Conservation (phyloP, 768 basidiomycete species). For the Lactarius evosmus region DNA sequence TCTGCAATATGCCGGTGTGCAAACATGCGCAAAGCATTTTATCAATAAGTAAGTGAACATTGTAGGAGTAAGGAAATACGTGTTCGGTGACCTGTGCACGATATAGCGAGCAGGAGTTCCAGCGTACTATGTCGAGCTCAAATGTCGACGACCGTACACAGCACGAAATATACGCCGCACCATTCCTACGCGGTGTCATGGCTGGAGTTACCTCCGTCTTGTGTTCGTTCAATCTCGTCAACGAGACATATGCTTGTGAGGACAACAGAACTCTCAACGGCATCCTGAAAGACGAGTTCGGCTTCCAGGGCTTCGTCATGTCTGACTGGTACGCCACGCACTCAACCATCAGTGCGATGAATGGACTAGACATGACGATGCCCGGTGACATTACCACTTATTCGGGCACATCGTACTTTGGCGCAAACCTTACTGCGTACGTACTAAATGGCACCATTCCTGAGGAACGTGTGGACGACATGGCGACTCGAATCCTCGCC, state of each 20-base stretch:
- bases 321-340: constrained; percentile 70
- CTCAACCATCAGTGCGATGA: constrained; percentile 56
- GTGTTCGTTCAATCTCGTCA: constrained; percentile 73
- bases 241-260: constrained; percentile 73
- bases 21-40: constrained; percentile 83
- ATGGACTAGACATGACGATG: constrained; percentile 66
- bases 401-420: constrained; percentile 54
- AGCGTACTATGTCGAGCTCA: constrained; percentile 52
- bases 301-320: constrained; percentile 77
- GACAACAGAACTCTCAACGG: constrained; percentile 68
- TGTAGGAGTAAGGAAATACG: neutral
- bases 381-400: constrained; percentile 52
- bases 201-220: constrained; percentile 71
- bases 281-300: constrained; percentile 68
- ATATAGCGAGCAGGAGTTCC: constrained; percentile 64
- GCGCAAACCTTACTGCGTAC: constrained; percentile 60
- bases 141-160: no score
- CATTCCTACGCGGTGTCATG: constrained; percentile 66
- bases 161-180: constrained; percentile 72
- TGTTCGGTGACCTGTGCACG: neutral
- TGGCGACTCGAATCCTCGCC: constrained; percentile 78
- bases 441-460: constrained; percentile 76
- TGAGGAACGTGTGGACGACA: constrained; percentile 63
- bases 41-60: constrained; percentile 58
- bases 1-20: constrained; percentile 73